These are phyloP conservation scores for Diplocarpon mali DNA, from an alignment of 2,329 filamentous ascomycete genomes.

Conservation along the genomic window DNA sequence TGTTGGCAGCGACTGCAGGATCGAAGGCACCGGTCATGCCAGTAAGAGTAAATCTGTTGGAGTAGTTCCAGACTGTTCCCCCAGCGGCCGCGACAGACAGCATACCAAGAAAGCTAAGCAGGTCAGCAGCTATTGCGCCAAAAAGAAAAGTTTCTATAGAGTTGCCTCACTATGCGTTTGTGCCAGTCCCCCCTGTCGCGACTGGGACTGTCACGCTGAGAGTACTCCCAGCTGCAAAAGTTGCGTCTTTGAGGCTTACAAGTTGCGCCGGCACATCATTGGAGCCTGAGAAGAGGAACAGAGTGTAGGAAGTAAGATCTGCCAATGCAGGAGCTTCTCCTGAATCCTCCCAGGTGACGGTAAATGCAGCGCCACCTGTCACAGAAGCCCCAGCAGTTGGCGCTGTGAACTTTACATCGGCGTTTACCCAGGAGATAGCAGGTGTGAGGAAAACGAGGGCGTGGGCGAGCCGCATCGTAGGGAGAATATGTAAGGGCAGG, in stretches of 20 bases:
- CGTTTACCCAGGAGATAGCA: constrained; percentile 3
- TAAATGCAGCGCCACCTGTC: constrained; percentile 38
- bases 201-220: constrained; percentile 22
- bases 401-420: constrained; percentile 34
- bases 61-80: constrained; percentile 47
- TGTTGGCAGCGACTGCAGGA: constrained; percentile 28
- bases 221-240: constrained; percentile 18
- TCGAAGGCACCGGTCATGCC: constrained; percentile 53
- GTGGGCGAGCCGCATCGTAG: constrained; percentile 19
- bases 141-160: too few relatives aligned
- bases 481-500: constrained; percentile 6
- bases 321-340: constrained; percentile 37
- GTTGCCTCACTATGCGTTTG: constrained; percentile 27
- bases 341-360: constrained; percentile 45
- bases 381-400: constrained; percentile 41
- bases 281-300: constrained; percentile 51
- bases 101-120: constrained; percentile 45
- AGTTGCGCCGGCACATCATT: constrained; percentile 36
- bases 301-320: constrained; percentile 41
- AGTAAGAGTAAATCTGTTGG: constrained; percentile 50
- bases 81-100: constrained; percentile 42
- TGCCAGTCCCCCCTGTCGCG: constrained; percentile 17
- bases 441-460: constrained; percentile 12
- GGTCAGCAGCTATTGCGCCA: too few relatives aligned
- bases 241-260: constrained; percentile 32